phyloP scores from a whole-genome alignment of 2,329 filamentous ascomycete genomes.

The Rasamsonia emersonii region DNA sequence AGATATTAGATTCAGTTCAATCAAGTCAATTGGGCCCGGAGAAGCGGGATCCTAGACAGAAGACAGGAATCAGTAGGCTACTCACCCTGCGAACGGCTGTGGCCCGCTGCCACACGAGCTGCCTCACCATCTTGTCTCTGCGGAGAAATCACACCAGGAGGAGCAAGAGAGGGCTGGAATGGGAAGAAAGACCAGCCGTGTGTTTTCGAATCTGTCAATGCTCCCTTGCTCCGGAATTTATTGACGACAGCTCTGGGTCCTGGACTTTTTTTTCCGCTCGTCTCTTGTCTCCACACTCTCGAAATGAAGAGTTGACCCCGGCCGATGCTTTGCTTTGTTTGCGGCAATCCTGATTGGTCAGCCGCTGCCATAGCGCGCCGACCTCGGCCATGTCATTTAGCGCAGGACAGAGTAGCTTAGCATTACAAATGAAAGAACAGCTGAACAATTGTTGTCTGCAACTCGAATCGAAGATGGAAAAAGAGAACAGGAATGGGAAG shows the following conservation, averaged over 20 bases:
- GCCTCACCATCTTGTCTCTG: conserved; percentile 25
- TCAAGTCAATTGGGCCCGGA: too few species aligned
- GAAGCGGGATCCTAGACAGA: too few species aligned
- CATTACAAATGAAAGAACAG: too few species aligned
- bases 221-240: too few species aligned
- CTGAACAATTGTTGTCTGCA: too few species aligned
- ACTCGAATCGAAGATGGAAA: too few species aligned
- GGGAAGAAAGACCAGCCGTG: neutral
- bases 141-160: neutral
- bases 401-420: neutral
- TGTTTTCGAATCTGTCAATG: too few species aligned
- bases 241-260: too few species aligned
- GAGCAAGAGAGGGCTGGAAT: neutral
- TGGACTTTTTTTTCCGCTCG: too few species aligned
- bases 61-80: conserved; percentile 2
- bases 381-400: conserved; percentile 5
- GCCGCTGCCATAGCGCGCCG: conserved; percentile 7
- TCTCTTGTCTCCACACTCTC: too few species aligned
- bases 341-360: conserved; percentile 7
- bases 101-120: conserved; percentile 31
- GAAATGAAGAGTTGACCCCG: conserved; percentile 4
- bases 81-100: conserved; percentile 30
- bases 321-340: conserved; percentile 7
- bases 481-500: too few species aligned
- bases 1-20: too few species aligned